phyloP scores from a whole-genome alignment of 1,284 basidiomycete genomes.

The Irpex rosettiformis region DNA sequence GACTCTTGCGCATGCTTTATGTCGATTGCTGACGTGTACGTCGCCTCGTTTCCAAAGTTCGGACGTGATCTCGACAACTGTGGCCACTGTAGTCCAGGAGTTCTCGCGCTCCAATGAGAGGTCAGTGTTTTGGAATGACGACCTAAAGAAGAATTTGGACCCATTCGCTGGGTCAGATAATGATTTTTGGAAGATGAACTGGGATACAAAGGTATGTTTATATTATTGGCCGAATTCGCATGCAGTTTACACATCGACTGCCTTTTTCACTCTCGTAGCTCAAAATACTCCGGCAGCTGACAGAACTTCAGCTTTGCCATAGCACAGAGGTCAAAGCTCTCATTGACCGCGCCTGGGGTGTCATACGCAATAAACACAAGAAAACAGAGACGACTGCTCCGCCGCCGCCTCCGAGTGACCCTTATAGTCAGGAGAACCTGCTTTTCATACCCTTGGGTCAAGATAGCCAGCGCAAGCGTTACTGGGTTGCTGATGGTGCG shows the following conservation, averaged over 20 bases:
- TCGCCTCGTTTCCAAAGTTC: slow-evolving; percentile 39
- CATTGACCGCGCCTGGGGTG: slow-evolving; percentile 82
- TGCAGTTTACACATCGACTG: neutral
- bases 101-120: slow-evolving; percentile 68
- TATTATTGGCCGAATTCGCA: slow-evolving; percentile 9
- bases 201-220: slow-evolving; percentile 71
- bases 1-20: slow-evolving; percentile 24
- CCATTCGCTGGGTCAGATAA: slow-evolving; percentile 60
- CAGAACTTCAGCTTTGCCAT: slow-evolving; percentile 73
- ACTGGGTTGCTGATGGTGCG: slow-evolving; percentile 81
- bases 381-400: slow-evolving; percentile 59
- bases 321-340: slow-evolving; percentile 60
- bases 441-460: slow-evolving; percentile 69
- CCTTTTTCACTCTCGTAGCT: slow-evolving; percentile 42
- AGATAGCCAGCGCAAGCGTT: slow-evolving; percentile 67
- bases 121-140: slow-evolving; percentile 75
- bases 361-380: slow-evolving; percentile 76
- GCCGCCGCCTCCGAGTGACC: slow-evolving; percentile 51
- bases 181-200: slow-evolving; percentile 69
- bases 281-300: slow-evolving; percentile 72
- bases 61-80: slow-evolving; percentile 72
- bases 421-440: slow-evolving; percentile 58
- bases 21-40: slow-evolving; percentile 33
- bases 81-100: slow-evolving; percentile 63
- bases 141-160: slow-evolving; percentile 59